Base-by-base conservation (phyloP, 2,329 filamentous ascomycete species). In the Moelleriella libera region DNA sequence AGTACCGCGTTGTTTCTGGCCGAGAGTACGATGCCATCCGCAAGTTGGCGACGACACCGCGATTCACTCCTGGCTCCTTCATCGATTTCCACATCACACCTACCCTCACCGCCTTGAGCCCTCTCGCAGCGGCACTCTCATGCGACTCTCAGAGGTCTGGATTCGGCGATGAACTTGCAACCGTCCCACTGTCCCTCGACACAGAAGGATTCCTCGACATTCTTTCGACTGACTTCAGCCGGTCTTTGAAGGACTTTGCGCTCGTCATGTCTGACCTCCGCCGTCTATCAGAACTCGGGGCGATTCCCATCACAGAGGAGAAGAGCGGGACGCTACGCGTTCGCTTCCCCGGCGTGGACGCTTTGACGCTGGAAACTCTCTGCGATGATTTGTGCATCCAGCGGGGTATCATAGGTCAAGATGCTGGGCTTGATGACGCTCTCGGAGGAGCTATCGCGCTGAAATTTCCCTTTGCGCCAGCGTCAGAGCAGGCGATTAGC, bases 301-400 rank as follows among this genome's bases (percentile, higher is more conserved):
- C 96, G 59, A 68, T 98, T 21, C 88, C 90, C 0, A 78, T 97
- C 34, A 73, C 78, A 0, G 74, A 95, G 46, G 78, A 87, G 55
- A 74, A 76, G 39, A 70, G 75, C 34, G 78, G 78, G 2, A 75
- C 78, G 0, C 68, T 96, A 4, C 80, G 88, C 34, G 80, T 97
- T 2, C 83, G 88, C 31, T 97, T 98, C 58, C 88, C 89, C 0
- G 92, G 92, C 3, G 89, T 92, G 51, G 90, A 97, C 57, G 80
- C 80, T 1, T 78, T 82, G 12, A 86, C 85, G 0, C 84, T 95
- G 0, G 87, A 94, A 59, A 71, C 74, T 3, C 74, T 98, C 1
- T 96, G 89, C 61, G 80, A 87, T 44, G 92, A 98, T 60, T 74
- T 94, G 9, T 85, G 84, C n/a, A 74, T 98, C 6, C 79, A 82